A percentile compares a stretch with the other conserved stretches of the same genome.
Evolutionary conservation across 768 basidiomycete species (phyloP).

Genomic region (Lentinula edodes): DNA sequence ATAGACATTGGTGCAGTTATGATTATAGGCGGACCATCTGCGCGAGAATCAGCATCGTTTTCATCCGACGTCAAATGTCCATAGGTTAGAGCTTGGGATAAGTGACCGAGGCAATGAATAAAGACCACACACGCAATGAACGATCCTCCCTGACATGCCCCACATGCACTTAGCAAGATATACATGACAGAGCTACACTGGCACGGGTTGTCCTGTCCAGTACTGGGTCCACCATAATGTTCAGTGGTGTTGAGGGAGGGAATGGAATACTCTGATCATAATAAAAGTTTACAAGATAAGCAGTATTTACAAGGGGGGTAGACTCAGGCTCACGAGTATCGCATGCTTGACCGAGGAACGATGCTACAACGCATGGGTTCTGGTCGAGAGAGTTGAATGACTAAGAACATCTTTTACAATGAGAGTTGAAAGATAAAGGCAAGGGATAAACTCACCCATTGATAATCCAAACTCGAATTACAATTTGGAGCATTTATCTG

Average conservation of each 20-base stretch:
- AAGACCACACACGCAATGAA: background rate
- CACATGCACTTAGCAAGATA: background rate
- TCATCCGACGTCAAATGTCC: background rate
- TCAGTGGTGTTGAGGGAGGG: background rate
- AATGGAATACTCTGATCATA: background rate
- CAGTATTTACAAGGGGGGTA: too few species aligned
- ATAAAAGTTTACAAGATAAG: background rate
- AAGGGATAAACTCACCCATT: slow-evolving; percentile 5
- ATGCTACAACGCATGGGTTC: slow-evolving; percentile 21
- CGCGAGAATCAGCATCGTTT: background rate
- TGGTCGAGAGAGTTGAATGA: slow-evolving; percentile 20
- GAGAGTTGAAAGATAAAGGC: background rate
- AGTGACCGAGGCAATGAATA: background rate
- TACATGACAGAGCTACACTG: slow-evolving; percentile 1
- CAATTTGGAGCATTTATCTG: background rate
- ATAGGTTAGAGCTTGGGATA: background rate
- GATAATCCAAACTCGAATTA: slow-evolving; percentile 1
- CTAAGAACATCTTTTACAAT: background rate
- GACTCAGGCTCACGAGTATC: background rate
- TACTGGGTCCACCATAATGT: background rate
- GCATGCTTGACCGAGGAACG: slow-evolving; percentile 24
- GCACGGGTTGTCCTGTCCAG: background rate
- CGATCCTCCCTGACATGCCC: background rate
- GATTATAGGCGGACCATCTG: background rate
- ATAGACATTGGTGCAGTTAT: background rate